These are phyloP conservation scores for Auricularia auricula-judae DNA, from an alignment of 768 basidiomycete genomes.

Conservation along the genomic window DNA sequence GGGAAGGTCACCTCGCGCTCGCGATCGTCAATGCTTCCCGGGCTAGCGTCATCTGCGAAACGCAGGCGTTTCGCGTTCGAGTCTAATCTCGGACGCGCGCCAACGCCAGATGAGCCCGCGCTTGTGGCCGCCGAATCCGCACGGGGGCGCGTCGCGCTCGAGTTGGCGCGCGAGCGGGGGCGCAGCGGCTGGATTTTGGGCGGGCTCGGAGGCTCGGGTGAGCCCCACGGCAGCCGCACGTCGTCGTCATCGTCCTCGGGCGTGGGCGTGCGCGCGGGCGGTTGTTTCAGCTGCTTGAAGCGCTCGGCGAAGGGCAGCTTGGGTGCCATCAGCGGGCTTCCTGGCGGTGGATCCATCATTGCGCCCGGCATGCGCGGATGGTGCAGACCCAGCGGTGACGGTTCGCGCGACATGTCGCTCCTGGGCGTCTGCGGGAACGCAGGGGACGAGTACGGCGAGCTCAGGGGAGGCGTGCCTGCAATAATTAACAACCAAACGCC, in stretches of 20 bases:
- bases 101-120: neutral
- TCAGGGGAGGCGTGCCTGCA: constrained; percentile 26
- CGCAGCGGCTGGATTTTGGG: neutral
- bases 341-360: neutral
- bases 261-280: neutral
- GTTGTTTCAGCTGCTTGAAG: neutral
- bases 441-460: constrained; percentile 34
- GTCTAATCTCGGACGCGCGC: neutral
- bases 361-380: neutral
- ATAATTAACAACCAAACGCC: constrained; percentile 15
- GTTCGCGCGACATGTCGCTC: neutral
- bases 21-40: neutral
- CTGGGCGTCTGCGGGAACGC: constrained; percentile 16
- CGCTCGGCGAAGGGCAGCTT: neutral
- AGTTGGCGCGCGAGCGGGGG: neutral
- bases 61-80: neutral
- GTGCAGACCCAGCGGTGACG: neutral
- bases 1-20: neutral
- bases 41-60: neutral
- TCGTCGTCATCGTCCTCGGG: neutral
- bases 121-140: neutral
- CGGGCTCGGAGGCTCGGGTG: neutral
- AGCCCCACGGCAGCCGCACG: neutral
- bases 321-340: neutral
- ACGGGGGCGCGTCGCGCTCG: neutral